Evolutionary conservation across 2,329 filamentous ascomycete species (phyloP).

Genomic region (Diaporthe citrichinensis): DNA sequence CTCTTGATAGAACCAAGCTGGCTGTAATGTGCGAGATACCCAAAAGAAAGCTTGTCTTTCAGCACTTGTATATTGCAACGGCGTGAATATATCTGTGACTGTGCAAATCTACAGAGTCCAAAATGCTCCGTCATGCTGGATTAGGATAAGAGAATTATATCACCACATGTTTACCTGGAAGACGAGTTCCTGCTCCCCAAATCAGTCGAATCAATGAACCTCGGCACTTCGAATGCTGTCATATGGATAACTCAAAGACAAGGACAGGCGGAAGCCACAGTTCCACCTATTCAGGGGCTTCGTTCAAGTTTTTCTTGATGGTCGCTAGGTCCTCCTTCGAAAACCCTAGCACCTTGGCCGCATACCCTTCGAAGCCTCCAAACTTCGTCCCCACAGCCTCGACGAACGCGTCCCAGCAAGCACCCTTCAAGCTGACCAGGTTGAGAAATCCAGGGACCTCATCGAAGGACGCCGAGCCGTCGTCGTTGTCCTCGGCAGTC

Average conservation of each 20-base stretch:
- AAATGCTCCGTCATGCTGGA: not conserved
- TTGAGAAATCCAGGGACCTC: constrained; percentile 64
- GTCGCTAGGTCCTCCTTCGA: constrained; percentile 59
- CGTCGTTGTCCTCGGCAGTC: constrained; percentile 49
- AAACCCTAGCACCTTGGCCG: constrained; percentile 61
- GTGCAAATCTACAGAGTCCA: no score
- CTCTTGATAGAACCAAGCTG: not conserved
- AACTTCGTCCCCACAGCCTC: constrained; percentile 59
- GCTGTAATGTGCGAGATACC: constrained; percentile 19
- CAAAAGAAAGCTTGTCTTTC: constrained; percentile 4
- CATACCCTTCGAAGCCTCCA: constrained; percentile 65
- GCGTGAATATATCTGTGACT: not conserved
- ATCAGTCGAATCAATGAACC: not conserved
- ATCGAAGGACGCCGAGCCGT: constrained; percentile 46
- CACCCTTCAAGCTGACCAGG: constrained; percentile 58
- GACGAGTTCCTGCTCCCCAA: not conserved
- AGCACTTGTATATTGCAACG: not conserved
- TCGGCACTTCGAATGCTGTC: no score
- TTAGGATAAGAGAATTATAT: not conserved
- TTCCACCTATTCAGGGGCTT: not conserved
- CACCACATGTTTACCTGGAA: not conserved
- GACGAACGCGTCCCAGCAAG: constrained; percentile 62
- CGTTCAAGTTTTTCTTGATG: constrained; percentile 62
- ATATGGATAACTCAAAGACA: not conserved
- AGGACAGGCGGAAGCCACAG: not conserved